These are phyloP conservation scores for Artomyces pyxidatus DNA, from an alignment of 768 basidiomycete species.

Conservation along the genomic window DNA sequence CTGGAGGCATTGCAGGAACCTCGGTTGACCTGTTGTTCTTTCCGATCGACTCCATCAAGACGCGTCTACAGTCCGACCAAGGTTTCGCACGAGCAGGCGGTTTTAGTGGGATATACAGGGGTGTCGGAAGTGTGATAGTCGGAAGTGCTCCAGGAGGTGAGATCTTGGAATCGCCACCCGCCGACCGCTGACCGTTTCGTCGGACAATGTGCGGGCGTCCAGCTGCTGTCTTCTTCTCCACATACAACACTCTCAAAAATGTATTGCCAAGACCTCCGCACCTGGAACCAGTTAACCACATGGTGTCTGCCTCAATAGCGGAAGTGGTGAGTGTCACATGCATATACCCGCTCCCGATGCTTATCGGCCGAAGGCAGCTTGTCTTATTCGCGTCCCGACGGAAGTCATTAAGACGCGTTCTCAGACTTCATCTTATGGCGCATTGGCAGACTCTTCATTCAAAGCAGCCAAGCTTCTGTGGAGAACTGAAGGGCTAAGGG, in stretches of 20 bases:
- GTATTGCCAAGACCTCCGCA: constrained; percentile 52
- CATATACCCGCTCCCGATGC: not conserved
- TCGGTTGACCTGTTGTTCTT: constrained; percentile 94
- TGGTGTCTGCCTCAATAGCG: constrained; percentile 41
- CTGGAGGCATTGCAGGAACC: constrained; percentile 87
- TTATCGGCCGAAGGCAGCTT: constrained; percentile 55
- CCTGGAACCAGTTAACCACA: constrained; percentile 58
- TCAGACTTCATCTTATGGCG: constrained; percentile 75
- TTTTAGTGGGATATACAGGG: constrained; percentile 86
- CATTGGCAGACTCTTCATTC: constrained; percentile 46
- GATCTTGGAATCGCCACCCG: constrained; percentile 3
- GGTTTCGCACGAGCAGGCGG: constrained; percentile 86
- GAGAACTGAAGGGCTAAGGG: constrained; percentile 54
- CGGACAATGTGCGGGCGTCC: not conserved
- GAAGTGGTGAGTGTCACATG: constrained; percentile 37
- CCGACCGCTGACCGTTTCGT: not conserved
- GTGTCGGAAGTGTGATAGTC: constrained; percentile 88
- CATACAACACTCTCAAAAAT: constrained; percentile 84
- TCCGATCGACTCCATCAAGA: constrained; percentile 95
- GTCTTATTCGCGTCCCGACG: constrained; percentile 89
- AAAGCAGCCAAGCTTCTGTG: constrained; percentile 50
- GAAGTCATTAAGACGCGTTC: constrained; percentile 93
- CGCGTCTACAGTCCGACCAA: constrained; percentile 81
- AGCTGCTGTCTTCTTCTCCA: constrained; percentile 95
- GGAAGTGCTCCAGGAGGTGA: constrained; percentile 94